These are phyloP conservation scores for Neurospora sp. DNA, from an alignment of 2,329 filamentous ascomycete genomes.

Conservation along the genomic window DNA sequence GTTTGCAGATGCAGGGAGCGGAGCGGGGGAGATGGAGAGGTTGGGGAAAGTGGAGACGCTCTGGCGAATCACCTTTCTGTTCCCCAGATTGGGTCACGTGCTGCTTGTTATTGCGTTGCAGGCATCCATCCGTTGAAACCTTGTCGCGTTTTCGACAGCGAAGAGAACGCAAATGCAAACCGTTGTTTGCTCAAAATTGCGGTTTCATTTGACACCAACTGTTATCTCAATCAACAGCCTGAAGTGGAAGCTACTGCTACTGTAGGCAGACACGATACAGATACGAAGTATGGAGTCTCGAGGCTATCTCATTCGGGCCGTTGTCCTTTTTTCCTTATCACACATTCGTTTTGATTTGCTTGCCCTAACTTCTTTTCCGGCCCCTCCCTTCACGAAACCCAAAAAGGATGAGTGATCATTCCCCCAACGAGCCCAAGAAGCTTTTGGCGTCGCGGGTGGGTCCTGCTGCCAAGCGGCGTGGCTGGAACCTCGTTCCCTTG, in stretches of 20 bases:
- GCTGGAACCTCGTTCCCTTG: background rate
- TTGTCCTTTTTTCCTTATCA: background rate
- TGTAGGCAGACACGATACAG: background rate
- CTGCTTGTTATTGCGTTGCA: background rate
- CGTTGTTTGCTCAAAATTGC: background rate
- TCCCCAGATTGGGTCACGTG: background rate
- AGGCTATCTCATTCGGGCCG: background rate
- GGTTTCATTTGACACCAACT: background rate
- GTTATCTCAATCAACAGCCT: background rate
- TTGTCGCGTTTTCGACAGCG: background rate
- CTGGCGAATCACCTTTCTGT: background rate
- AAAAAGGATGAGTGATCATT: background rate
- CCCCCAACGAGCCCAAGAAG: background rate
- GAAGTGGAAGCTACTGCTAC: background rate
- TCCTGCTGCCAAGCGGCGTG: background rate
- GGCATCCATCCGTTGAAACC: background rate
- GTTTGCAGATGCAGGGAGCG: background rate
- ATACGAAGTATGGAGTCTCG: background rate
- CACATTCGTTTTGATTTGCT: background rate
- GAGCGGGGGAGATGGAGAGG: background rate
- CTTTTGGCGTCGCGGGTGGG: background rate
- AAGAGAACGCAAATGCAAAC: background rate
- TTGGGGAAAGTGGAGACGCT: background rate
- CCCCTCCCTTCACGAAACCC: background rate
- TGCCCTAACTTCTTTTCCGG: background rate